A percentile compares a stretch with the other conserved stretches of the same genome.
phyloP scores from a whole-genome alignment of 1,284 basidiomycete species.

The Lentinula novae-zelandiae region DNA sequence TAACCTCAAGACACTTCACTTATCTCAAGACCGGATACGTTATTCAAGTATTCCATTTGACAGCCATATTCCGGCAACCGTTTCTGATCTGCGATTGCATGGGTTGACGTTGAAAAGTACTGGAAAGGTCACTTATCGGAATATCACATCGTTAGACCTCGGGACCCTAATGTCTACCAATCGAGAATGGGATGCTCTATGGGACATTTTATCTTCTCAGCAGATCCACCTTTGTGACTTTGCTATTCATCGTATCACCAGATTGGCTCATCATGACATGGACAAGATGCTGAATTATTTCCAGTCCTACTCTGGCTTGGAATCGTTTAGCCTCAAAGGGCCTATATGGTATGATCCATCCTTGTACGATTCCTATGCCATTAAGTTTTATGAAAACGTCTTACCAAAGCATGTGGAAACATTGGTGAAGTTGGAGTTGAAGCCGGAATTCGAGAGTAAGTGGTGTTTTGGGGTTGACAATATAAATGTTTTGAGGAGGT shows the following conservation, averaged over 20 bases:
- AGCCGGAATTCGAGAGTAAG: background rate
- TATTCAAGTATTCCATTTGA: background rate
- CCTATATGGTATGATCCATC: background rate
- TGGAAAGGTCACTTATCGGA: background rate
- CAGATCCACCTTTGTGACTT: background rate
- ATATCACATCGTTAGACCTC: background rate
- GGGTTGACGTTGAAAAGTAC: background rate
- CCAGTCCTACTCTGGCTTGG: conserved; percentile 5
- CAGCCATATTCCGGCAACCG: background rate
- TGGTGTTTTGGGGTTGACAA: conserved; percentile 8
- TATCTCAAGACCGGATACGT: background rate
- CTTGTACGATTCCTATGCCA: background rate
- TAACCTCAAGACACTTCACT: background rate
- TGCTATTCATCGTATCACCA: background rate
- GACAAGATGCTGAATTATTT: background rate
- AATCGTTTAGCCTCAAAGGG: background rate
- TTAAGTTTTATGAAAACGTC: background rate
- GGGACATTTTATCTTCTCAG: background rate
- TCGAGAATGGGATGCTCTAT: background rate
- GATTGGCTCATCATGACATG: background rate
- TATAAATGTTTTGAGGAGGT: background rate
- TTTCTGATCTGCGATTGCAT: background rate
- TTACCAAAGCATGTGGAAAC: conserved; percentile 1
- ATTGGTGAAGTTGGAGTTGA: background rate
- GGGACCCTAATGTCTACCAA: background rate